Evolutionary conservation across 2,329 filamentous ascomycete genomes (phyloP).

Genomic region (Colletotrichum caudatum): DNA sequence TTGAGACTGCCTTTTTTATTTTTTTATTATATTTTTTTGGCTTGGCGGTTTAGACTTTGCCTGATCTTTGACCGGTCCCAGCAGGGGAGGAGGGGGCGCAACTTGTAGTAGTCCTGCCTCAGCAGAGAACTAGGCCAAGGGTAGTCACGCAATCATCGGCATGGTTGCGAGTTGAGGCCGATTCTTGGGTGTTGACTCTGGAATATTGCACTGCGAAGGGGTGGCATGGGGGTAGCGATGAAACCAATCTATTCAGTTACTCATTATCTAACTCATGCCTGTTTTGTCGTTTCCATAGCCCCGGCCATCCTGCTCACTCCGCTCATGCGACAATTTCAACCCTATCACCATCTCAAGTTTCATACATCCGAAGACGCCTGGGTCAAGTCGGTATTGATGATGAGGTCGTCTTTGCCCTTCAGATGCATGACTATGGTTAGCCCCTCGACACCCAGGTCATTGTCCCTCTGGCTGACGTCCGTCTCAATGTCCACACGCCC

Average conservation of each 20-base stretch:
- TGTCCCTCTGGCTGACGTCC: slow-evolving; percentile 44
- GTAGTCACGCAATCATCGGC: neutral
- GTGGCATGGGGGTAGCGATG: neutral
- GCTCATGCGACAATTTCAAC: neutral
- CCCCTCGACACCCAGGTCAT: slow-evolving; percentile 59
- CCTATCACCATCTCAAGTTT: neutral
- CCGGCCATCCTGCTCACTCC: slow-evolving; percentile 19
- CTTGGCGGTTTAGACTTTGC: neutral
- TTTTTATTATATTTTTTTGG: no score
- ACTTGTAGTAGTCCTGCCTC: neutral
- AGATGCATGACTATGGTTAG: slow-evolving; percentile 65
- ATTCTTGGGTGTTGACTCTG: no score
- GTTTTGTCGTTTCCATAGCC: slow-evolving; percentile 27
- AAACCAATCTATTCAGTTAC: slow-evolving; percentile 5
- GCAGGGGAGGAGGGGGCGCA: neutral
- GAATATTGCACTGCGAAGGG: neutral
- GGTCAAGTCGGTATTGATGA: slow-evolving; percentile 62
- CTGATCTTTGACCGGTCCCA: neutral
- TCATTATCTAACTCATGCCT: slow-evolving; percentile 32
- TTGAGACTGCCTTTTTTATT: neutral
- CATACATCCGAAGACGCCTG: slow-evolving; percentile 21
- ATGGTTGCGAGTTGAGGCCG: neutral
- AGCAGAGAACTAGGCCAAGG: neutral
- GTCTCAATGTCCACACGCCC: slow-evolving; percentile 43
- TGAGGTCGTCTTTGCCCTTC: slow-evolving; percentile 62